Base-by-base conservation (phyloP, 1,139 yeast genomes). In the Yamadazyma membranifaciens region DNA sequence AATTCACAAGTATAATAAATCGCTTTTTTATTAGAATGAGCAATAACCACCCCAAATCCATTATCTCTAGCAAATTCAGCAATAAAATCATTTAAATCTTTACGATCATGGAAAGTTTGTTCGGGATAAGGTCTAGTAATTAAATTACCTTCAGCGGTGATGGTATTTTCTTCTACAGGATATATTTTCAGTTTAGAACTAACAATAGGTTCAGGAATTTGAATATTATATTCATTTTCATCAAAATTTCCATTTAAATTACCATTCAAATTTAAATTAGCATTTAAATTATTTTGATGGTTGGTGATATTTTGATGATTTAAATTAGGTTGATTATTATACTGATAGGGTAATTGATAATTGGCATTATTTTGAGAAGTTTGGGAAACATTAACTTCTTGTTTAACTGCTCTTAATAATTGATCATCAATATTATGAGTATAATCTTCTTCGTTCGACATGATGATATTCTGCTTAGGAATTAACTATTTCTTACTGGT, bases 1-100 rank as follows among this genome's bases (percentile, higher is more conserved):
- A 77, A 62, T 57, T 77, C 82, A 56, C 83, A 78, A n/a, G 81
- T 77, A 56, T 75, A 78, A 56, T 78, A 78, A 45, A 78, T 78
- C 31, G 82, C 82, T 55, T 78, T 78, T 46, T 69, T 72, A 56
- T 78, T 78, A 20, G 80, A 74, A 56, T 77, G 81, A 29, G 81
- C 80, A 57, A 78, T 77, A 22, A 78, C 81, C 34, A 77, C 78
- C 3, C 81, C 81, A 59, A 78, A 77, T 31, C 80, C 81, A 54
- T 78, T 75, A 51, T 75, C 80, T 38, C 78, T 63, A 20, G 81
- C 81, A 60, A 76, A 78, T 46, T 76, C 81, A 43, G 69, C 72
- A 42, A 78, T 77, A 48, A 75, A 78, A 41, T 75, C 80, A 49
- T 75, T 76, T 50, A 78, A 64, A 39, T 73, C 79, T 26, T 72